Evolutionary conservation across 495 filamentous ascomycete species (phyloP).

Genomic region (Clohesyomyces aquaticus): DNA sequence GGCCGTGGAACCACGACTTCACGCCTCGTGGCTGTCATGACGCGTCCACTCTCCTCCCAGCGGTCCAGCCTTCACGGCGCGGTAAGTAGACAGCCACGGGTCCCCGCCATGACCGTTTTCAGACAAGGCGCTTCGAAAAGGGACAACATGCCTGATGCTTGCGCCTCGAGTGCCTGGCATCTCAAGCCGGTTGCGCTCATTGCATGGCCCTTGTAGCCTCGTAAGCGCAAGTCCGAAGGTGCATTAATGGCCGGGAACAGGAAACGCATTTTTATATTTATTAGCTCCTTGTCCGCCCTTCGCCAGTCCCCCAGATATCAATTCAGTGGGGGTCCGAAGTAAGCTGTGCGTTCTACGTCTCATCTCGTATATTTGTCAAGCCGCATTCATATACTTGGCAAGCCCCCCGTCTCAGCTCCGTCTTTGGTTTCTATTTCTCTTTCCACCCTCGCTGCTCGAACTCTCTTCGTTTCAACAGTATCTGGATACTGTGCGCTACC

Average conservation of each 20-base stretch:
- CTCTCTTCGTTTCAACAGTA: neutral
- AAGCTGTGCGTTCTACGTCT: constrained; percentile 1
- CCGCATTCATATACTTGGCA: constrained; percentile 24
- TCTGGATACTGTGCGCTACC: neutral
- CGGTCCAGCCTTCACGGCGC: neutral
- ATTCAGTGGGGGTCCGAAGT: neutral
- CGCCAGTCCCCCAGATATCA: neutral
- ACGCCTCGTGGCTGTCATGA: constrained; percentile 25
- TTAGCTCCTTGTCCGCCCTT: neutral
- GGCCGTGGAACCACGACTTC: constrained; percentile 11
- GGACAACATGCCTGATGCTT: neutral
- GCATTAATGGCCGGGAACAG: neutral
- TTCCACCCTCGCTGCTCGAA: neutral
- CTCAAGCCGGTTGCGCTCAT: neutral
- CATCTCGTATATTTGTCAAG: constrained; percentile 5
- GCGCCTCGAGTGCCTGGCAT: neutral
- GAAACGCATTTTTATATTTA: constrained; percentile 4
- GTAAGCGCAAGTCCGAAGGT: neutral
- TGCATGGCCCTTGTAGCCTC: neutral
- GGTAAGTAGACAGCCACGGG: constrained; percentile 17
- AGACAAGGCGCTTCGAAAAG: neutral
- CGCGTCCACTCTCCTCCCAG: constrained; percentile 16
- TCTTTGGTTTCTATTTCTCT: neutral
- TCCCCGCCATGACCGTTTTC: constrained; percentile 28
- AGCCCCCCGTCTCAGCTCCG: constrained; percentile 6